Conservation (phyloP, 1,284 basidiomycete genomes). For the Puccinia triticina region DNA sequence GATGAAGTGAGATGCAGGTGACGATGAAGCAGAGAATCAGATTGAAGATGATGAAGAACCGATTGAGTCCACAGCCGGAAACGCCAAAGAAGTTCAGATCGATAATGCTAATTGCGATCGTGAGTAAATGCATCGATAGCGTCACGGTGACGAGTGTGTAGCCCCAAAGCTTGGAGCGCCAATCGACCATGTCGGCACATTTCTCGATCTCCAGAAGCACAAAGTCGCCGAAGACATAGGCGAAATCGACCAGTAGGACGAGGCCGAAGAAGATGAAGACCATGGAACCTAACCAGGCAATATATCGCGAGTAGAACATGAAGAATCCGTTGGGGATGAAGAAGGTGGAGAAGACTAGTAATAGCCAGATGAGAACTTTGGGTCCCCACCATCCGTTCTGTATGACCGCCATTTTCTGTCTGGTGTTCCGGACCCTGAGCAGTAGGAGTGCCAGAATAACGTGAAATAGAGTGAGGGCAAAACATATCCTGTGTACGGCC, state of each 20-base stretch:
- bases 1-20: constrained; percentile 81
- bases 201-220: constrained; percentile 94
- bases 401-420: constrained; percentile 85
- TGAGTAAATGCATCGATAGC: constrained; percentile 78
- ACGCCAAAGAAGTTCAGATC: constrained; percentile 91
- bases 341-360: constrained; percentile 79
- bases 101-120: constrained; percentile 80
- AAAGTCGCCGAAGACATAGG: constrained; percentile 76
- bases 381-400: constrained; percentile 99
- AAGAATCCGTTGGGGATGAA: constrained; percentile 92
- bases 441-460: constrained; percentile 76
- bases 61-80: constrained; percentile 83
- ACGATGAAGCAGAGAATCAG: constrained; percentile 77
- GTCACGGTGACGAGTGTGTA: constrained; percentile 95
- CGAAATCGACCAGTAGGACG: constrained; percentile 96
- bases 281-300: constrained; percentile 80
- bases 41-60: constrained; percentile 94
- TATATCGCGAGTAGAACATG: constrained; percentile 70
- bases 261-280: constrained; percentile 93
- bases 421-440: constrained; percentile 84
- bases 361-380: constrained; percentile 82
- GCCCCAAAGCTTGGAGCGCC: constrained; percentile 83
- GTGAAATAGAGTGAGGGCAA: constrained; percentile 89
- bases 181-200: constrained; percentile 74
- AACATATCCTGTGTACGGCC: constrained; percentile 97